phyloP scores from a whole-genome alignment of 805 yeast species.

The Cyberlindnera mrakii region DNA sequence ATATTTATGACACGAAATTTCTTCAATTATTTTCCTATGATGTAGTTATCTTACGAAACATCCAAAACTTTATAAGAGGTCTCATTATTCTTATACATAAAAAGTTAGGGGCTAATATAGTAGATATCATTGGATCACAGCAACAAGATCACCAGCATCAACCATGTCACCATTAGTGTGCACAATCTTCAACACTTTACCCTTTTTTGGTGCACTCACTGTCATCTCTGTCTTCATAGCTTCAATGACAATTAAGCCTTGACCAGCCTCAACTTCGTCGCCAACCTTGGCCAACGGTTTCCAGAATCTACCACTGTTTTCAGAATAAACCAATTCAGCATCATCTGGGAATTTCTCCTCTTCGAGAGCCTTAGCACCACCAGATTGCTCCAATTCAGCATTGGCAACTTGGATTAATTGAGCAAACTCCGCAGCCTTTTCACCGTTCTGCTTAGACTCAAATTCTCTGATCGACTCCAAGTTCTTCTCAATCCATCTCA shows the following conservation, averaged over 20 bases:
- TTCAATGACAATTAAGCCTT: conserved; percentile 83
- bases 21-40: neutral
- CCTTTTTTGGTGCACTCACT: conserved; percentile 63
- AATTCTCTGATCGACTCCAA: conserved; percentile 65
- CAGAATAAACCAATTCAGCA: conserved; percentile 85
- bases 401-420: conserved; percentile 75
- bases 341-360: conserved; percentile 64
- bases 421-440: conserved; percentile 80
- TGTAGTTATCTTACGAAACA: neutral
- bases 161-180: conserved; percentile 94
- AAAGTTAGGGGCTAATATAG: neutral
- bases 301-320: conserved; percentile 97
- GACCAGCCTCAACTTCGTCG: conserved; percentile 64
- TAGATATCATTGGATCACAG: conserved; percentile 40
- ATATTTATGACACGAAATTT: neutral
- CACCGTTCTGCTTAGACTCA: conserved; percentile 65
- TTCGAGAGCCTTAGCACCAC: conserved; percentile 36
- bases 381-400: conserved; percentile 56
- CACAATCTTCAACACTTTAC: conserved; percentile 65
- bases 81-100: neutral
- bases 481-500: conserved; percentile 72
- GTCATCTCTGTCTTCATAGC: conserved; percentile 99
- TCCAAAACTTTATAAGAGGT: neutral
- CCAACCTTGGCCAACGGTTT: conserved; percentile 80
- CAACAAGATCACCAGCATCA: conserved; percentile 94